Base-by-base conservation (phyloP, 1,139 yeast species). In the Candida freyschussii region DNA sequence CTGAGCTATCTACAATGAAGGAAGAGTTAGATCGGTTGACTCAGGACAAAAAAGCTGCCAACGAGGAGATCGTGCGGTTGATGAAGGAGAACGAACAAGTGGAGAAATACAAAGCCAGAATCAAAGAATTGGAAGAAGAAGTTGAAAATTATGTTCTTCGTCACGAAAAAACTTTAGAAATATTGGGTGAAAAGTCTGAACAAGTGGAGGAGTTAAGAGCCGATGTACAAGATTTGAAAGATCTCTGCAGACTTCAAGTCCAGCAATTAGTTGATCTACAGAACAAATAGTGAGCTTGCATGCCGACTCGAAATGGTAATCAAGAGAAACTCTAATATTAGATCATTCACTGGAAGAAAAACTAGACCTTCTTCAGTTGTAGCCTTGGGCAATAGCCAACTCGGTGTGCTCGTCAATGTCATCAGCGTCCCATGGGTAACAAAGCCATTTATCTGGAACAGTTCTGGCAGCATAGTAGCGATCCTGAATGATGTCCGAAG, bases 111-210 rank as follows among this genome's bases (percentile, higher is more conserved):
- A 62, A 67, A 30, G 26, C 39, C 2, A 57, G 66, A 30, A 58
- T 72, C 12, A 53, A 49, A 0, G 54, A 47, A 9, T 55, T 75
- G 19, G 58, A 65, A 28, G 39, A 39, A 3, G 63, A 69, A 32
- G 53, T 75, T 5, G 59, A 52, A 2, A 57, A 55, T 4, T 58
- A 74, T 31, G 55, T 63, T n/a, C 49, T 48, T 4, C 65, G 69
- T 17, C 64, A 71, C 39, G 78, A 75, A 36, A 70, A 79, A 4
- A 75, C 91, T 40, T 61, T 89, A 40, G 85, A 81, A 48, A 59
- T 86, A 43, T 67, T 89, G 13, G 96, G 96, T 5, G 96, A 89
- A 50, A 87, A 89, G 54, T 72, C 87, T 11, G 98, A 93, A 55
- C 71, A 69, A 44, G 91, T 85, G 6, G 84, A 79, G 36, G 98